Base-by-base conservation (phyloP, 2,329 filamentous ascomycete species). In the Pseudocercospora eumusae region DNA sequence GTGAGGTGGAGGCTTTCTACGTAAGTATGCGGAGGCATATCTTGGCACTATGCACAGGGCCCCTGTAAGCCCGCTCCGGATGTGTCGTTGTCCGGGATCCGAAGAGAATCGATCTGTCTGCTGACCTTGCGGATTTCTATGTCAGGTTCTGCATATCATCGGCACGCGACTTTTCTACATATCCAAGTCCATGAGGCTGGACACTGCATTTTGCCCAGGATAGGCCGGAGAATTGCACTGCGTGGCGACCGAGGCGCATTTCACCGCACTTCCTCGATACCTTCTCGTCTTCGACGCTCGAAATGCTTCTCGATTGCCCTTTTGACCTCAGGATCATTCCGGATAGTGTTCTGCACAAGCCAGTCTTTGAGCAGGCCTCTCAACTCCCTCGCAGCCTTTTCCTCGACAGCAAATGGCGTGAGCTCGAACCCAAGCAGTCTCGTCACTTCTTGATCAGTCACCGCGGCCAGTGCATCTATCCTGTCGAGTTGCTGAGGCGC, bases 321-420 rank as follows among this genome's bases (percentile, higher is more conserved):
- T 68, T 88, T 84, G 8, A 98, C 93, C 77, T 93, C 91, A 0
- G 88, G 88, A 75, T 93, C 90, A 53, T 84, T 86, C 67, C 86
- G 84, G 63, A 96, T 89, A 13, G 88, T 93, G 73, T 96, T 96
- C 75, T 96, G 87, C 25, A 97, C 87, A 68, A 98, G 80, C 84
- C 92, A 96, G 71, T 95, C 91, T 76, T 88, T 90, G 77, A 97
- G 84, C 70, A 89, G 90, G 44, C 83, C 83, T 64, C 87, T 84
- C 71, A 96, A 77, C 62, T 86, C 86, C 49, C 80, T 81, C 52
- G 89, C 79, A 64, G 84, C 83, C 64, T 84, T 83, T 36, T 83
- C 78, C 71, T 96, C 89, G n/a, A 87, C 88, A 56, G 82, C 85
- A 76, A 92, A 97, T 0, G 93, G 93, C 57, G 87, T 86, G 75